Evolutionary conservation across 768 basidiomycete species (phyloP).

Genomic region (Suillus ampliporus): DNA sequence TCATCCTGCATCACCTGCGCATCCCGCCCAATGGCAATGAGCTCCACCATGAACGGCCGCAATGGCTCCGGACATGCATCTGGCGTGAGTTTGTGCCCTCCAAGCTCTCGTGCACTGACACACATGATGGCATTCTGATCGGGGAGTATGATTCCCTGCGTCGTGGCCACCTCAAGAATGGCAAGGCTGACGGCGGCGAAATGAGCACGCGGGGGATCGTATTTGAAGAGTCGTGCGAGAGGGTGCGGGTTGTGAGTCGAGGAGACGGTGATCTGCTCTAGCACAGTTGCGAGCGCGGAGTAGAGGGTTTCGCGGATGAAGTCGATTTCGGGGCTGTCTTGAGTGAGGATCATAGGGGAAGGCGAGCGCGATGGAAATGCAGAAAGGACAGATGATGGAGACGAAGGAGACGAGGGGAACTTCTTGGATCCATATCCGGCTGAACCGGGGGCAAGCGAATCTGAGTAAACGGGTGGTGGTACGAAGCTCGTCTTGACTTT

Average conservation of each 20-base stretch:
- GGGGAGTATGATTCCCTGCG: constrained; percentile 53
- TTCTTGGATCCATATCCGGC: constrained; percentile 25
- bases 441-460: constrained; percentile 35
- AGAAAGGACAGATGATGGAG: constrained; percentile 23
- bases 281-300: constrained; percentile 74
- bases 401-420: constrained; percentile 10
- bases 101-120: constrained; percentile 45
- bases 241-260: constrained; percentile 32
- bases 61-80: constrained; percentile 65
- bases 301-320: constrained; percentile 89
- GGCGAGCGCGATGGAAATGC: constrained; percentile 47
- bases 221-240: constrained; percentile 59
- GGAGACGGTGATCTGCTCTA: constrained; percentile 47
- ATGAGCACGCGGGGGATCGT: constrained; percentile 76
- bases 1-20: constrained; percentile 55
- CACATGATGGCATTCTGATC: constrained; percentile 15
- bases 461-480: constrained; percentile 67
- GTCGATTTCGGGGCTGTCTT: constrained; percentile 59
- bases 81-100: constrained; percentile 61
- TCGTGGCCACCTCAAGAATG: constrained; percentile 68
- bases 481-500: constrained; percentile 65
- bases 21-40: constrained; percentile 56
- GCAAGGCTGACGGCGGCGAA: constrained; percentile 78
- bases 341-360: constrained; percentile 52
- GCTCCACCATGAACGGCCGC: constrained; percentile 72